These are phyloP conservation scores for Massarina eburnea DNA, from an alignment of 2,329 filamentous ascomycete genomes.

Conservation along the genomic window DNA sequence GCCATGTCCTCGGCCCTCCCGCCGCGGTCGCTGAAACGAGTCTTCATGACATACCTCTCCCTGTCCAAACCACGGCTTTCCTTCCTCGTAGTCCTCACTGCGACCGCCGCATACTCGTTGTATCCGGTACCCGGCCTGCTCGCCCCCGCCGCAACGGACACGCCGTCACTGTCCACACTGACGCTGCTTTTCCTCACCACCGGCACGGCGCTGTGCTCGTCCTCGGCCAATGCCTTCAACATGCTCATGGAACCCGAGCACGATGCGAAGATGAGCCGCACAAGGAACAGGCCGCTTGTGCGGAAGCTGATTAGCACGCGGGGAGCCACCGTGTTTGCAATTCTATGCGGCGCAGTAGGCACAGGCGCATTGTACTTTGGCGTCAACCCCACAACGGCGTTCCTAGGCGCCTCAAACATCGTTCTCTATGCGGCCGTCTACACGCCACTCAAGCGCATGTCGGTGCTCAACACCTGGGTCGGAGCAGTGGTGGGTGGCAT, in stretches of 20 bases:
- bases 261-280: conserved; percentile 92
- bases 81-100: conserved; percentile 85
- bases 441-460: conserved; percentile 87
- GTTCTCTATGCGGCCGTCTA: conserved; percentile 88
- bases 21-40: conserved; percentile 61
- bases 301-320: conserved; percentile 72
- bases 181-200: conserved; percentile 90
- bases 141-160: conserved; percentile 63
- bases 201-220: conserved; percentile 85
- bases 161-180: conserved; percentile 82
- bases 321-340: conserved; percentile 75
- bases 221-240: conserved; percentile 90
- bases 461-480: conserved; percentile 89
- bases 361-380: conserved; percentile 78
- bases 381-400: conserved; percentile 90
- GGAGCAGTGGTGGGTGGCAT: conserved; percentile 92
- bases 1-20: conserved; percentile 60
- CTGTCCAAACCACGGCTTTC: conserved; percentile 95
- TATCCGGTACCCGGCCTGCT: conserved; percentile 91
- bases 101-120: conserved; percentile 86
- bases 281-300: conserved; percentile 85
- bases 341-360: conserved; percentile 70
- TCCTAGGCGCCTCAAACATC: conserved; percentile 83
- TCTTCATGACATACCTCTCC: conserved; percentile 78
- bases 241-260: conserved; percentile 94